Evolutionary conservation across 2,329 filamentous ascomycete species (phyloP).

Genomic region (Purpureocillium takamizusanense): DNA sequence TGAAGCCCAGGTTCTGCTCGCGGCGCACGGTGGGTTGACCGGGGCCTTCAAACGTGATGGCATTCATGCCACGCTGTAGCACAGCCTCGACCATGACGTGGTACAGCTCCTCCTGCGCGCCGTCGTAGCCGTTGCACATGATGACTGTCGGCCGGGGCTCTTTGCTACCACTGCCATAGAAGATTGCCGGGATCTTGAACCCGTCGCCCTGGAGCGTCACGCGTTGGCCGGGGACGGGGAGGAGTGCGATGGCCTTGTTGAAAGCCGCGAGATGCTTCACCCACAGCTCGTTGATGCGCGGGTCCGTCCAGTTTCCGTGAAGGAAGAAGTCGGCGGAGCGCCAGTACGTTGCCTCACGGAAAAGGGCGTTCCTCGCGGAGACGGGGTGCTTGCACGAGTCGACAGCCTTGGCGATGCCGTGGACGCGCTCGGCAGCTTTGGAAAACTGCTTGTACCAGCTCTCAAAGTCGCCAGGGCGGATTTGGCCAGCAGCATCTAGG

Average conservation of each 20-base stretch:
- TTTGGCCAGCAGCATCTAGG: conserved; percentile 17
- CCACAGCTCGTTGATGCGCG: conserved; percentile 29
- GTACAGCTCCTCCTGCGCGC: conserved; percentile 32
- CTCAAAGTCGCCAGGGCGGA: conserved; percentile 13
- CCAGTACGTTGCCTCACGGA: conserved; percentile 32
- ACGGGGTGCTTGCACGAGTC: conserved; percentile 12
- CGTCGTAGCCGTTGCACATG: conserved; percentile 33
- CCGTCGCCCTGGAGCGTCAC: conserved; percentile 19
- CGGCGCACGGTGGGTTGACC: conserved; percentile 31
- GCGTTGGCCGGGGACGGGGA: conserved; percentile 25
- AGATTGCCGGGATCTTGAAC: conserved; percentile 27
- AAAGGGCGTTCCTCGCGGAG: conserved; percentile 16
- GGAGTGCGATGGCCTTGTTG: conserved; percentile 23
- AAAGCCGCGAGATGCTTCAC: conserved; percentile 24
- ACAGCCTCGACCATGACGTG: conserved; percentile 24
- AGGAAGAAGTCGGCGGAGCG: conserved; percentile 32
- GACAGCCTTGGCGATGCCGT: conserved; percentile 11
- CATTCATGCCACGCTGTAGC: conserved; percentile 30
- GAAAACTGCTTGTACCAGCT: conserved; percentile 14
- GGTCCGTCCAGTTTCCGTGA: conserved; percentile 28
- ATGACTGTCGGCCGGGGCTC: conserved; percentile 26
- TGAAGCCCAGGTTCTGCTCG: conserved; percentile 31
- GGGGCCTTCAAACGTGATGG: conserved; percentile 34
- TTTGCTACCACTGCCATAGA: conserved; percentile 14
- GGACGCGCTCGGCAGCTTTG: conserved; percentile 11